phyloP scores from a whole-genome alignment of 1,284 basidiomycete species.

The Rhodotorula sp. region DNA sequence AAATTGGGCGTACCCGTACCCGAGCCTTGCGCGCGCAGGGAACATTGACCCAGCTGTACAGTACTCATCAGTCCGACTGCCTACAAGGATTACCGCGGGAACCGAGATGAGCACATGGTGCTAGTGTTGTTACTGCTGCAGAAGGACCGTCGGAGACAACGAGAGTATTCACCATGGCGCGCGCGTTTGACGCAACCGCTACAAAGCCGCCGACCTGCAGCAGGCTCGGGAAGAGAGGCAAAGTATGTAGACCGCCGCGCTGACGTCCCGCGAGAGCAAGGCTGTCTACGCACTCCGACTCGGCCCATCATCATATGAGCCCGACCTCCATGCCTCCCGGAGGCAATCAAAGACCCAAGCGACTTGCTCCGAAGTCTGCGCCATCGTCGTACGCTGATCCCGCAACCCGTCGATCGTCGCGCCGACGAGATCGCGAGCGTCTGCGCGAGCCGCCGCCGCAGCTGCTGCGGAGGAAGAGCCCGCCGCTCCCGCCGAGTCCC shows the following conservation, averaged over 20 bases:
- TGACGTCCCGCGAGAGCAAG: neutral
- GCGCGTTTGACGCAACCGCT: too few species aligned
- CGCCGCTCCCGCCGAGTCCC: neutral
- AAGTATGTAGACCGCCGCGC: neutral
- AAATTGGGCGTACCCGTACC: too few species aligned
- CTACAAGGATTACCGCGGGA: too few species aligned
- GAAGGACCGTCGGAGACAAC: too few species aligned
- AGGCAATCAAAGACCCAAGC: slow-evolving; percentile 62
- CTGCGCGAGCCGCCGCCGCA: too few species aligned
- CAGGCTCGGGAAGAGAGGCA: neutral
- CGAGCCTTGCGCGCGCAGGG: too few species aligned
- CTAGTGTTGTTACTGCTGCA: too few species aligned
- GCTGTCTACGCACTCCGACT: neutral
- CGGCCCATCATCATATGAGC: neutral
- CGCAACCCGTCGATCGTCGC: slow-evolving; percentile 71
- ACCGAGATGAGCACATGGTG: too few species aligned
- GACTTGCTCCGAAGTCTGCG: slow-evolving; percentile 67
- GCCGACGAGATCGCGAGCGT: slow-evolving; percentile 59
- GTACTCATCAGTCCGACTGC: too few species aligned
- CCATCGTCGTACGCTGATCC: slow-evolving; percentile 78
- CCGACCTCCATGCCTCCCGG: slow-evolving; percentile 25
- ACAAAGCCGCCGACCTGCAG: too few species aligned
- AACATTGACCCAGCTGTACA: too few species aligned
- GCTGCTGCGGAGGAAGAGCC: neutral
- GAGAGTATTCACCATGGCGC: too few species aligned